These are phyloP conservation scores for Phenoliferia sp. DNA, from an alignment of 1,284 basidiomycete species.

Conservation along the genomic window DNA sequence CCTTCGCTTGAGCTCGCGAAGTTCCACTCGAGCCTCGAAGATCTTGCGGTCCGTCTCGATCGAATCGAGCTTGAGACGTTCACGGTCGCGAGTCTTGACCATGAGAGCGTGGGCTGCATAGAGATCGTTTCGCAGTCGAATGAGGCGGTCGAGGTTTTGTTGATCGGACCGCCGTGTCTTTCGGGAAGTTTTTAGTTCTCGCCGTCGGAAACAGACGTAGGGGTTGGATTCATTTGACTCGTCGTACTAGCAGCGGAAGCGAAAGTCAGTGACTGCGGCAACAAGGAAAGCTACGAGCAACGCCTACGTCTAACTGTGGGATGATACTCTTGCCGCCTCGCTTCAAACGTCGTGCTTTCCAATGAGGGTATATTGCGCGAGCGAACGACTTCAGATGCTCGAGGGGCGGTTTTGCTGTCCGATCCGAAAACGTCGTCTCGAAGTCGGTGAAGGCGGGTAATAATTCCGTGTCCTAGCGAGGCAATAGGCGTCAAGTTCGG, in stretches of 20 bases:
- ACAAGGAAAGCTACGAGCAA: constrained; percentile 9
- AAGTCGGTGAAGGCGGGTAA: constrained; percentile 72
- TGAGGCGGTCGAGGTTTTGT: constrained; percentile 79
- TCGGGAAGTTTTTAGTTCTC: constrained; percentile 88
- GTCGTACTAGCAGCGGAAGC: constrained; percentile 60
- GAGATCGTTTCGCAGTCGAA: constrained; percentile 73
- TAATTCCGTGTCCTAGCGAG: constrained; percentile 48
- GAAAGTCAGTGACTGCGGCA: constrained; percentile 21
- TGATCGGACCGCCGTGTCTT: constrained; percentile 90
- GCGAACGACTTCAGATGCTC: constrained; percentile 53
- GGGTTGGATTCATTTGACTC: constrained; percentile 93
- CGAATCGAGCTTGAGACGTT: constrained; percentile 65
- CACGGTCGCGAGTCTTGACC: constrained; percentile 62
- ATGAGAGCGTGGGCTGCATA: constrained; percentile 67
- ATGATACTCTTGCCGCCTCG: constrained; percentile 73
- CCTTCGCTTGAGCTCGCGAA: constrained; percentile 75
- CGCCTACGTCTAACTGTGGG: constrained; percentile 67
- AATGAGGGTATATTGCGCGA: constrained; percentile 68
- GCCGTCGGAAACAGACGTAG: constrained; percentile 94
- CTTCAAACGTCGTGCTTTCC: constrained; percentile 69
- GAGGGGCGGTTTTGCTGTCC: constrained; percentile 8
- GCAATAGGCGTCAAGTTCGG: constrained; percentile 5
- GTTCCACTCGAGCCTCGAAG: constrained; percentile 70
- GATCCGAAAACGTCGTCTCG: constrained; percentile 47
- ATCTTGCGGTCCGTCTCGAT: constrained; percentile 58